Evolutionary conservation across 176 grass and related monocot genomes (phyloP), one percentile per base, ranked within the genome.

Genomic region (Themeda triandra): DNA sequence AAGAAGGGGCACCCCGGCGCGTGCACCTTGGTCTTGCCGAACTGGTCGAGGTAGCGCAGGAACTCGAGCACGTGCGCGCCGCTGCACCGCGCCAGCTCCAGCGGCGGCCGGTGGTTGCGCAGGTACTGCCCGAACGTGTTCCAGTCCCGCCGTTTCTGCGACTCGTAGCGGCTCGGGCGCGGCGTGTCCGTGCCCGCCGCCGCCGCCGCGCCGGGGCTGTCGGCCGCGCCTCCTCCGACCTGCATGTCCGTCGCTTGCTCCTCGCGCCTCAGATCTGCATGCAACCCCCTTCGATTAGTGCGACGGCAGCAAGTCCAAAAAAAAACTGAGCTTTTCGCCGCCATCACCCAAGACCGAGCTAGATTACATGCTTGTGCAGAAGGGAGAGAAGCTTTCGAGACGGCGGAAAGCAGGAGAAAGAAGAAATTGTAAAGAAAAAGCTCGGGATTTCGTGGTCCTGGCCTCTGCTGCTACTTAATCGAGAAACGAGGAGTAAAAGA

Each of bases 121-220:
- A 94, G 85, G 74, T 94, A 94, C 90, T 94, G 92, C 44, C 90
- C 82, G 79, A 94, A 94, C 5, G 92, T 94, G 87, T 94, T 88
- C 92, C 92, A 94, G 90, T 94, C 92, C 7, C 92, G 92, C 2
- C 92, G 87, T 85, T 94, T 94, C 90, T 94, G 92, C 74, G 92
- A 94, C 75, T 94, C 92, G 89, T 94, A 94, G 31, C 92, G 37
- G 85, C 92, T 94, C 63, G 87, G 90, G 53, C 84, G 79, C 25
- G 83, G 19, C 51, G 76, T 69, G 6, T 39, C 82, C 17, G 40
- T 51, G 27, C 39, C 44, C 21, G 2, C 79, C 76, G 40, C 69
- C 37, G 39, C 39, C 76, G 40, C 69, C 37, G 39, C 39, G 30
- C 76, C 91, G 0, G 85, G 80, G 85, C 86, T 88, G 33, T 90